Evolutionary conservation across 2,329 filamentous ascomycete species (phyloP).

Genomic region (Botrytis cinerea): DNA sequence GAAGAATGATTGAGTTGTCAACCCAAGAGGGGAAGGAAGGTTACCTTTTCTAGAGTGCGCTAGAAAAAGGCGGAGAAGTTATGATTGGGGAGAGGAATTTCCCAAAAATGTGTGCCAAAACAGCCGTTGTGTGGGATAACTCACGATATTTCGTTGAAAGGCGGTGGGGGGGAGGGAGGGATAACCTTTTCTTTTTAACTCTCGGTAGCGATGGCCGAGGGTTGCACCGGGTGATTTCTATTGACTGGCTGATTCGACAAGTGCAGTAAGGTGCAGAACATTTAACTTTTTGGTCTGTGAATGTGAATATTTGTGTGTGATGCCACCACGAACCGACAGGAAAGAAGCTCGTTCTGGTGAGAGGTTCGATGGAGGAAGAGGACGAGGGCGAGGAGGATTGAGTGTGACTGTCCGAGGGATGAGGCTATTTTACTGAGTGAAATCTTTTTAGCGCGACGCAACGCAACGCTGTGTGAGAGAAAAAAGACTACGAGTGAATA

Average conservation of each 20-base stretch:
- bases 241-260: slow-evolving; percentile 6
- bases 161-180: slow-evolving; percentile 26
- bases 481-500: slow-evolving; percentile 1
- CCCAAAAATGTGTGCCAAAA: slow-evolving; percentile 25
- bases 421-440: neutral
- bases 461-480: neutral
- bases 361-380: neutral
- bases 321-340: neutral
- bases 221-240: slow-evolving; percentile 5
- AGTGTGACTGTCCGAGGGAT: neutral
- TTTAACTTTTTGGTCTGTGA: neutral
- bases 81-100: slow-evolving; percentile 12
- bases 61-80: slow-evolving; percentile 27
- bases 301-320: slow-evolving; percentile 10
- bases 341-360: neutral
- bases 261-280: neutral
- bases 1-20: slow-evolving; percentile 22
- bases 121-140: slow-evolving; percentile 30
- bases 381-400: neutral
- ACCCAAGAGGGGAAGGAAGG: slow-evolving; percentile 24
- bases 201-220: slow-evolving; percentile 35
- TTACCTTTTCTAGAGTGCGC: slow-evolving; percentile 28
- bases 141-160: slow-evolving; percentile 34
- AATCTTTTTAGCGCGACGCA: neutral
- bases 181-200: slow-evolving; percentile 24